A percentile compares a stretch with the other conserved stretches of the same genome.
phyloP scores from a whole-genome alignment of 257 asterid genomes.

The Fraxinus excelsior region DNA sequence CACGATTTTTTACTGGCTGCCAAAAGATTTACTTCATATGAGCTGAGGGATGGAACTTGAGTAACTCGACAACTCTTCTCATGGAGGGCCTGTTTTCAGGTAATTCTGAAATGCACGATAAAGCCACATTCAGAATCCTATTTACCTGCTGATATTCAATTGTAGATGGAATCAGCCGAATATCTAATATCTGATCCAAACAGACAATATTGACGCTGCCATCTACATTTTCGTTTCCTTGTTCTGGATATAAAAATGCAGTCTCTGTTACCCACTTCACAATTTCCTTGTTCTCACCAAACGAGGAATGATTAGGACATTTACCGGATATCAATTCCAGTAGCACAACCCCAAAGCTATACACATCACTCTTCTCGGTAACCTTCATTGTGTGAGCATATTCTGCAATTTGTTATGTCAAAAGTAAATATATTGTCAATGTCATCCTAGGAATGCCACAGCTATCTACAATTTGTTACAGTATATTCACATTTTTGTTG shows the following conservation, averaged over 20 bases:
- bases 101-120: constrained; percentile 56
- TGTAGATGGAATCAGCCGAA: constrained; percentile 44
- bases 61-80: constrained; percentile 76
- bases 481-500: too few species aligned
- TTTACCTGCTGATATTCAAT: constrained; percentile 46
- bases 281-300: constrained; percentile 59
- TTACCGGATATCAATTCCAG: constrained; percentile 65
- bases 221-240: constrained; percentile 6
- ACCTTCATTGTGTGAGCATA: constrained; percentile 73
- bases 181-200: constrained; percentile 48
- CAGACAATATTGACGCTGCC: constrained; percentile 13
- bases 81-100: constrained; percentile 76
- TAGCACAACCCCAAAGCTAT: constrained; percentile 75
- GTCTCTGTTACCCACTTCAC: constrained; percentile 65
- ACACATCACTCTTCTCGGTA: constrained; percentile 80
- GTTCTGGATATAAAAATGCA: constrained; percentile 36
- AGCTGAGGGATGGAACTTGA: constrained; percentile 34
- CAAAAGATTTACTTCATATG: constrained; percentile 30
- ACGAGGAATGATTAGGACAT: constrained; percentile 53
- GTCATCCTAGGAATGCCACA: background rate
- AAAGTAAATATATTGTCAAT: background rate
- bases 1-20: background rate
- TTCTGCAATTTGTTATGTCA: constrained; percentile 41
- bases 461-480: too few species aligned
- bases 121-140: constrained; percentile 56